Conservation (phyloP, 371 early-diverging fungal species). For the Haplosporangium sp. region DNA sequence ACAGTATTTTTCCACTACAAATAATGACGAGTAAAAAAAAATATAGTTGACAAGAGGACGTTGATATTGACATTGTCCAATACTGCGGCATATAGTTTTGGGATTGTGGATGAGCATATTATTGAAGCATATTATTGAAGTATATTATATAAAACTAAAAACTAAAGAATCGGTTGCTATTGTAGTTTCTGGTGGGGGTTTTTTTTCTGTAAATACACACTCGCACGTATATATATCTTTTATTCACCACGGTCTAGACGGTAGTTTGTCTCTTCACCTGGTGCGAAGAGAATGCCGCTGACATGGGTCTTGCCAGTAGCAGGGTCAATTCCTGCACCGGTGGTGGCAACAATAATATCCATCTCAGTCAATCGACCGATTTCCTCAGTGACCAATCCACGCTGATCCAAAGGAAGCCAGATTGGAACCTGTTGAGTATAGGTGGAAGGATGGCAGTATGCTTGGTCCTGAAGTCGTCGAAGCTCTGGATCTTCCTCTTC, state of each 20-base stretch:
- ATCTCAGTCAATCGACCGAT: slow-evolving; percentile 7
- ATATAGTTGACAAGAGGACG: neutral
- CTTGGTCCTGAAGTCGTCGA: slow-evolving; percentile 36
- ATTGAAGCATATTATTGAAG: no score
- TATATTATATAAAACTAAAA: no score
- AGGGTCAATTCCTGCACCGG: slow-evolving; percentile 33
- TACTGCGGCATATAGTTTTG: no score
- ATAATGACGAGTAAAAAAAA: neutral
- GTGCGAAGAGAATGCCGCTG: slow-evolving; percentile 41
- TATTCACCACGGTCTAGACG: slow-evolving; percentile 47
- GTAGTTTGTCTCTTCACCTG: slow-evolving; percentile 42
- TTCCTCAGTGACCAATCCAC: slow-evolving; percentile 32
- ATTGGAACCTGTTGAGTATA: slow-evolving; percentile 39
- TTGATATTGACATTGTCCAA: no score
- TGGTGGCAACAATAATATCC: slow-evolving; percentile 35
- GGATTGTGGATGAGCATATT: no score
- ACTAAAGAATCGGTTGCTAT: no score
- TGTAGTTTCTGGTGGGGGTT: no score
- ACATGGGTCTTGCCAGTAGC: slow-evolving; percentile 35
- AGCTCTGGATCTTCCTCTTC: slow-evolving; percentile 22
- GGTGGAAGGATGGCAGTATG: slow-evolving; percentile 43
- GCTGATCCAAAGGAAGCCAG: slow-evolving; percentile 47
- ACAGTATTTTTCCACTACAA: neutral
- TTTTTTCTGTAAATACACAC: neutral
- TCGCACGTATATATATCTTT: neutral